Conservation (phyloP, 345 rosid species). For the Physaria fendleri region DNA sequence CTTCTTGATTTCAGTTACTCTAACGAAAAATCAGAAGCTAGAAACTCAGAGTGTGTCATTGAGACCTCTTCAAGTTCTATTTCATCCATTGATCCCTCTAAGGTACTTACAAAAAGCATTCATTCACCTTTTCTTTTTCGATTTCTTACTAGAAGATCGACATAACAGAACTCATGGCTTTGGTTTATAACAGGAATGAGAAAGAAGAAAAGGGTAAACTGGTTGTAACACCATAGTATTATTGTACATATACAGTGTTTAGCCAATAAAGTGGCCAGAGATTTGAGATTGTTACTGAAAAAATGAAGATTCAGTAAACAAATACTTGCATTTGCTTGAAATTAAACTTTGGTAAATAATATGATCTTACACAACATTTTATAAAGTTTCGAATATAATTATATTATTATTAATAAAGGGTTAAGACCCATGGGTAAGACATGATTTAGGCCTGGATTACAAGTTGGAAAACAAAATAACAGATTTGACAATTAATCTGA, state of each 20-base stretch:
- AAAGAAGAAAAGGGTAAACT: neutral
- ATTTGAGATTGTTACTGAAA: constrained; percentile 1
- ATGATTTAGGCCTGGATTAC: no score
- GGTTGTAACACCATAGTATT: neutral
- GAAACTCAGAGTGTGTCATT: constrained; percentile 44
- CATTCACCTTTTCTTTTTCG: neutral
- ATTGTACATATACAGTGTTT: constrained; percentile 15
- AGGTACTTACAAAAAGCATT: constrained; percentile 40
- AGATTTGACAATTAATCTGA: no score
- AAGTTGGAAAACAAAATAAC: no score
- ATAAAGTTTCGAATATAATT: no score
- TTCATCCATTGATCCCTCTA: constrained; percentile 25
- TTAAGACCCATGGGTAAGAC: no score
- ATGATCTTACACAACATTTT: no score
- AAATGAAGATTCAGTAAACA: no score
- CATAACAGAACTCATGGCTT: neutral
- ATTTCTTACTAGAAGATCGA: neutral
- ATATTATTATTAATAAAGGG: no score
- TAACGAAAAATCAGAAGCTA: constrained; percentile 90
- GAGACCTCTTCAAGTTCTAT: constrained; percentile 39
- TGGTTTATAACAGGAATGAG: constrained; percentile 25
- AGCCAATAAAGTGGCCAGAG: constrained; percentile 12
- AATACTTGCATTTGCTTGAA: no score
- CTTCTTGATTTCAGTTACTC: constrained; percentile 45
- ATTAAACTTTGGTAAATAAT: no score